Base-by-base conservation (phyloP, 2,329 filamentous ascomycete genomes). In the Ophiostoma populinum region DNA sequence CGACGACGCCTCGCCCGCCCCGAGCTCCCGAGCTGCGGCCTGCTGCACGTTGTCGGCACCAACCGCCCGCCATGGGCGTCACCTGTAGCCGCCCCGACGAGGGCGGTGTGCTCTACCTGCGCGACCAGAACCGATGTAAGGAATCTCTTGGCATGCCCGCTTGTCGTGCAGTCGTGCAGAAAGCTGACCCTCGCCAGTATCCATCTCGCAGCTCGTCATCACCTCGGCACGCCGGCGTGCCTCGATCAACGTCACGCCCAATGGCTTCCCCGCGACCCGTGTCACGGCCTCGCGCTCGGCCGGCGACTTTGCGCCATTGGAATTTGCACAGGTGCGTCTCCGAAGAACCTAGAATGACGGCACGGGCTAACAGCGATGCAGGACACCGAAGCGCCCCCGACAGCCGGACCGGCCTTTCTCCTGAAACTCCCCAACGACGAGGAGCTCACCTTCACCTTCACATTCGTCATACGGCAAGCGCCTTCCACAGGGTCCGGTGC, bases 391-490 rank as follows among this genome's bases (percentile, higher is more conserved):
- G 51, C 61, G 37, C 51, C 62, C 18, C 52, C 56, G 22, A 53
- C 56, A 20, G 55, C 62, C 35, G 51, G 61, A 19, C 81, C 85
- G 7, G 68, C 66, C 40, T 92, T 95, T 54, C 69, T 98, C 34
- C 63, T 95, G 39, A 90, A 92, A 51, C 62, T 98, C 34, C 71
- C 65, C 46, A 90, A 86, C 57, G 85, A 92, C 46, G 90, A 95
- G 46, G 90, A 98, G 45, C 73, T 98, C 36, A 73, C 74, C 45
- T 92, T 98, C 58, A 82, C 77, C 47, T 98, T 95, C 54, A 90
- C 80, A 25, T 94, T 95, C 52, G 67, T 90, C 43, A 65, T 93
- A 44, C 62, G 72, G 48, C 62, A 75, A 51, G 46, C 64, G 16
- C 52, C 57, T 27, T 11, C 35, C 7, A 5, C 38, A 13, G 8